Percentiles rank a stretch among this genome's conserved stretches.
These are phyloP conservation scores for Leersia perrieri DNA, from an alignment of 176 grass and related monocot species.

Conservation along the genomic window DNA sequence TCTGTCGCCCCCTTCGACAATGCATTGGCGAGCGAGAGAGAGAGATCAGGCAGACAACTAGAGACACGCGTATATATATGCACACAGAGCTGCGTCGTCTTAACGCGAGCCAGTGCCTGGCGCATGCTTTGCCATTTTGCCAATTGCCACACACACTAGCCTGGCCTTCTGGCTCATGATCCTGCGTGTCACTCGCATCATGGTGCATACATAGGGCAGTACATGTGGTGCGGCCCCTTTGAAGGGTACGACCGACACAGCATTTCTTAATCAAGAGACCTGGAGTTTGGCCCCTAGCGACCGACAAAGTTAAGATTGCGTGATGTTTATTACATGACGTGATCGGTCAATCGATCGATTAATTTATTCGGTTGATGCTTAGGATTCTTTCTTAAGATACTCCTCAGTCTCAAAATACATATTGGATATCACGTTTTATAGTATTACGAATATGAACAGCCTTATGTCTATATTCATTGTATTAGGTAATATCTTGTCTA, in stretches of 20 bases:
- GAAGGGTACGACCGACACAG: neutral
- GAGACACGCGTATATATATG: no score
- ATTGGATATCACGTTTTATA: no score
- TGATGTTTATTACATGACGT: neutral
- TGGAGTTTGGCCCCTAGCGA: neutral
- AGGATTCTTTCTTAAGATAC: no score
- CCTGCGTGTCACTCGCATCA: neutral
- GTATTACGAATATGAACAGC: no score
- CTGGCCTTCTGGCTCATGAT: no score
- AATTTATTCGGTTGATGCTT: neutral
- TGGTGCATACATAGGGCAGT: conserved; percentile 3
- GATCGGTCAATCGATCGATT: neutral
- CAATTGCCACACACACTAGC: neutral
- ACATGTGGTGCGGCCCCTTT: conserved; percentile 34
- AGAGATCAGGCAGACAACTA: no score
- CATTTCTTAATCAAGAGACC: neutral
- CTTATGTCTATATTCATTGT: no score
- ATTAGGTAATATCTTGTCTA: no score
- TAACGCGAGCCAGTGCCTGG: no score
- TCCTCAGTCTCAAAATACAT: no score
- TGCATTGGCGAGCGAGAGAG: no score
- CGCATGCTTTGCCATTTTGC: neutral
- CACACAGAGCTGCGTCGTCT: no score
- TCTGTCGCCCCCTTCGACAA: conserved; percentile 6
- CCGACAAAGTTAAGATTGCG: neutral